Evolutionary conservation across 192 early-diverging fungal genomes (phyloP).

Genomic region (Geranomyces michiganensis): DNA sequence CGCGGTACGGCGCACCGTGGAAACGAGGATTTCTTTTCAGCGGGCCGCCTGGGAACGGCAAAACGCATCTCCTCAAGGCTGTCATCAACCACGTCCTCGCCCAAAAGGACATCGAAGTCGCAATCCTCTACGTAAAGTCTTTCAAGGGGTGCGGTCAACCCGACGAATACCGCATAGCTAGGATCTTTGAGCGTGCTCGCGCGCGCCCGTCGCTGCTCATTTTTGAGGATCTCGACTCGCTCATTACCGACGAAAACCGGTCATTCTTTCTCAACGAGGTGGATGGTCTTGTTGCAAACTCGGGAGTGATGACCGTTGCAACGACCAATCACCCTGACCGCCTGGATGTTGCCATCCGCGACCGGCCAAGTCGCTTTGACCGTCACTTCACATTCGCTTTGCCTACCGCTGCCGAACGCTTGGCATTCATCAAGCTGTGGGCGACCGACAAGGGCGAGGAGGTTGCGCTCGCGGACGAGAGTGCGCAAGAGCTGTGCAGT

Average conservation of each 20-base stretch:
- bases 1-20: not conserved
- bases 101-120: not conserved
- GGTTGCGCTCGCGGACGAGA: not conserved
- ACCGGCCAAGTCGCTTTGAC: constrained; percentile 15
- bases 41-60: constrained; percentile 7
- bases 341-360: not conserved
- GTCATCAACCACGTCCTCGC: not conserved
- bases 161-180: not conserved
- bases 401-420: not conserved
- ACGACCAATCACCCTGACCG: constrained; percentile 6
- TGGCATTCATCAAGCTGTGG: not conserved
- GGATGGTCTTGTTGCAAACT: not conserved
- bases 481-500: not conserved
- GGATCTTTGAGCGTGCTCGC: constrained; percentile 3
- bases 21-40: constrained; percentile 4
- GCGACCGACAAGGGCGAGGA: not conserved
- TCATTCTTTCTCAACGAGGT: constrained; percentile 13
- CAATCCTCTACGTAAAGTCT: not conserved
- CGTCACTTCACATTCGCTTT: not conserved
- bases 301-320: not conserved
- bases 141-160: not conserved
- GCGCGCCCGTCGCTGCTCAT: not conserved
- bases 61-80: constrained; percentile 1
- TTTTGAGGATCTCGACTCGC: constrained; percentile 8
- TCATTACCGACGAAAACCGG: constrained; percentile 9